phyloP scores from a whole-genome alignment of 495 filamentous ascomycete species.

The Melanomma pulvis-pyrius region DNA sequence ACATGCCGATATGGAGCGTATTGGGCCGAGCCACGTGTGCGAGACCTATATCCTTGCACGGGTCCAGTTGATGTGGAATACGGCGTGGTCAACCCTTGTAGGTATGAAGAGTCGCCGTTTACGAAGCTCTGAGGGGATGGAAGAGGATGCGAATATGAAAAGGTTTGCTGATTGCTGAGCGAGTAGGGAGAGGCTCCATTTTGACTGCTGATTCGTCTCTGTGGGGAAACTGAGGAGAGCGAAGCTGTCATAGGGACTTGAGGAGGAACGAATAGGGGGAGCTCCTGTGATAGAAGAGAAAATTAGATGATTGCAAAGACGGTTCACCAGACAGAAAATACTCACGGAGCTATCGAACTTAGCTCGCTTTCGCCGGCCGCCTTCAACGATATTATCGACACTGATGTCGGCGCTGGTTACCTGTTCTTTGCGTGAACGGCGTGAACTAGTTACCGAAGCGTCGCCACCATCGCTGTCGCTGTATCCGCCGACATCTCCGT shows the following conservation, averaged over 20 bases:
- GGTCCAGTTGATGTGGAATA: slow-evolving; percentile 57
- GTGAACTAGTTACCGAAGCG: slow-evolving; percentile 68
- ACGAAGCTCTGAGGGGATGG: slow-evolving; percentile 79
- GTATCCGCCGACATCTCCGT: slow-evolving; percentile 71
- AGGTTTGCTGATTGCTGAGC: slow-evolving; percentile 70
- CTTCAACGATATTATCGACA: slow-evolving; percentile 95
- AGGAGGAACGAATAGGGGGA: slow-evolving; percentile 90
- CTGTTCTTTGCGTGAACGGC: slow-evolving; percentile 73
- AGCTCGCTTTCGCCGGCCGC: slow-evolving; percentile 89
- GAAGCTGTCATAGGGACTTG: slow-evolving; percentile 88
- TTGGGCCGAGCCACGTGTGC: slow-evolving; percentile 58
- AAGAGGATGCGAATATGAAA: slow-evolving; percentile 69
- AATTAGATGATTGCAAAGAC: slow-evolving; percentile 1
- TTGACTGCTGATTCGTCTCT: slow-evolving; percentile 68
- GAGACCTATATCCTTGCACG: slow-evolving; percentile 67
- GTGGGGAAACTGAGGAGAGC: slow-evolving; percentile 88
- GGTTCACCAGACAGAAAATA: slow-evolving; percentile 33
- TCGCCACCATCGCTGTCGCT: slow-evolving; percentile 81
- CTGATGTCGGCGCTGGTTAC: slow-evolving; percentile 95
- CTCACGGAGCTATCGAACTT: slow-evolving; percentile 98
- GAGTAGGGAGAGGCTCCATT: slow-evolving; percentile 70
- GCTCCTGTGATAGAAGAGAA: slow-evolving; percentile 63
- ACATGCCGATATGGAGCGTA: slow-evolving; percentile 50
- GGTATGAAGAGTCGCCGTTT: slow-evolving; percentile 54
- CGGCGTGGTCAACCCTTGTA: slow-evolving; percentile 52